Evolutionary conservation across 1,139 yeast species (phyloP), one percentile per base, ranked within the genome.

Genomic region (Candida albicans): DNA sequence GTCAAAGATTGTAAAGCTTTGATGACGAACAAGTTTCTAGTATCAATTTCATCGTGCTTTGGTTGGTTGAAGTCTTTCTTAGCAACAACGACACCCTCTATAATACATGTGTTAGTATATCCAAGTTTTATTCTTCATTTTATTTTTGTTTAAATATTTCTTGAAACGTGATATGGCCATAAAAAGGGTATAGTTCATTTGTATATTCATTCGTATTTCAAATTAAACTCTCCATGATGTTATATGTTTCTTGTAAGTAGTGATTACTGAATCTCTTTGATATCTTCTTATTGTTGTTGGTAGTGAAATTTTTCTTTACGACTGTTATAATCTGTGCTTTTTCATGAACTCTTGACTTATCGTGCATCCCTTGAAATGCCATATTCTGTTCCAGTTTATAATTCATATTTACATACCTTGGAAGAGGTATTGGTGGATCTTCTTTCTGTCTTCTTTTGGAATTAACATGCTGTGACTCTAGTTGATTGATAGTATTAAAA

Each of bases 401-500:
- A 18, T 32, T 34, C 32, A 26, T 9, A 13, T 18, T 25, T 61
- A 86, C 93, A 73, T 84, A 87, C 95, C 95, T 81, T 89, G 93
- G 88, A 90, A 91, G 80, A 93, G 95, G 87, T 91, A 86, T 78
- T 86, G 88, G 95, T 89, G 96, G 77, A 93, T 93, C 93, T 88
- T 89, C 83, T 88, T 89, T 86, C 99, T 91, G 78, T 93, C 98
- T 80, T 88, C 96, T 82, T 88, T 91, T 80, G 99, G 98, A 84
- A 93, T 93, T 82, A 93, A 87, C 99, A 93, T 93, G 73, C 39
- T 48, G 40, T 29, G 42, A 37, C 40, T 40, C 39, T 40, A 33
- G 36, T 37, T 43, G 40, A 32, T 37, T 22, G 15, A 18, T 30
- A 27, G 29, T 37, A 14, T 35, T 31, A 37, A 37, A 37, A 37